Conservation (phyloP, 2,329 filamentous ascomycete species). For the Aspergillus persii region DNA sequence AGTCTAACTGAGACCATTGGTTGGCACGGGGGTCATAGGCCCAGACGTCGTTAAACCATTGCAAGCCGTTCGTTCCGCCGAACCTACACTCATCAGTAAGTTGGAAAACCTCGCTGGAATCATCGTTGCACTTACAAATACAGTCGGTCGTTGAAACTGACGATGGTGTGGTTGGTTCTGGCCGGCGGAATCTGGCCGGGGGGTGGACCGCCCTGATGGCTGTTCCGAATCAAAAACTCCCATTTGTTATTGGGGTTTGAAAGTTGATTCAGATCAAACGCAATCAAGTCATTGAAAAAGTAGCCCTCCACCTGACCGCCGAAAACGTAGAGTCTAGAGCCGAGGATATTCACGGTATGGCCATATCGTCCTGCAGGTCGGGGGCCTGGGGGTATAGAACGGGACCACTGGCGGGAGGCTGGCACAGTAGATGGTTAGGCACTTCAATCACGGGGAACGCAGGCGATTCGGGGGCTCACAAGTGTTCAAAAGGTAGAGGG, state of each 20-base stretch:
- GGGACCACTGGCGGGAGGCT: slow-evolving; percentile 98
- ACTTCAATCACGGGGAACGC: background rate
- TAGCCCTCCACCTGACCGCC: slow-evolving; percentile 95
- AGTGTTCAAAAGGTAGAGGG: slow-evolving; percentile 92
- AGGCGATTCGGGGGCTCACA: slow-evolving; percentile 60
- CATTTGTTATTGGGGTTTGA: slow-evolving; percentile 89
- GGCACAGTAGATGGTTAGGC: slow-evolving; percentile 15
- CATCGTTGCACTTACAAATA: slow-evolving; percentile 68
- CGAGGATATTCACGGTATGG: slow-evolving; percentile 92
- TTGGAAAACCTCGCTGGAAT: background rate
- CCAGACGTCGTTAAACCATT: slow-evolving; percentile 99
- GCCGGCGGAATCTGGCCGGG: slow-evolving; percentile 74
- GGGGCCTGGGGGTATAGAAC: slow-evolving; percentile 81
- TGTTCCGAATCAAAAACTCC: slow-evolving; percentile 85
- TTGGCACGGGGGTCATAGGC: slow-evolving; percentile 83
- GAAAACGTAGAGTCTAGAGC: slow-evolving; percentile 96
- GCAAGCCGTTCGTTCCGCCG: slow-evolving; percentile 89
- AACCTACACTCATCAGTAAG: slow-evolving; percentile 58
- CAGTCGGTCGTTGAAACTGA: slow-evolving; percentile 89
- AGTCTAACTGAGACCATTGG: slow-evolving; percentile 84
- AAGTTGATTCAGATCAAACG: slow-evolving; percentile 92
- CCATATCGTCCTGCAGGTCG: slow-evolving; percentile 90
- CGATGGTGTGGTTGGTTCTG: slow-evolving; percentile 89
- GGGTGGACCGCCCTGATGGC: slow-evolving; percentile 55
- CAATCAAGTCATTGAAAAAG: slow-evolving; percentile 96